Evolutionary conservation across 257 asterid species (phyloP).

Genomic region (Forsythia suspensa): DNA sequence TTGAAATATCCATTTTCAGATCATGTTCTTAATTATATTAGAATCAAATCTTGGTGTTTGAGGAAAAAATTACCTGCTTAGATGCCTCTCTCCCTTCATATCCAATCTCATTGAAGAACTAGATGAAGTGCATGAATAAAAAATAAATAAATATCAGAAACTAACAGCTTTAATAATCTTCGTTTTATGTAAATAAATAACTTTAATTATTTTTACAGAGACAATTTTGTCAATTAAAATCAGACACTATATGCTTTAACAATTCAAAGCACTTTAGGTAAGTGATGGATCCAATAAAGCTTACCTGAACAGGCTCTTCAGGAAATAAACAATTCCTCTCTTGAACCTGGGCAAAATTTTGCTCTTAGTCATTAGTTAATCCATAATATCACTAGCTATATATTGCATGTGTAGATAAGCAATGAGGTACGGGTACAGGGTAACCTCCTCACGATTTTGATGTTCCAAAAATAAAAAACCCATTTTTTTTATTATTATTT

Average conservation of each 20-base stretch:
- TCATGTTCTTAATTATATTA: no score
- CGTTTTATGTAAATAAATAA: no score
- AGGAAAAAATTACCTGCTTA: conserved; percentile 11
- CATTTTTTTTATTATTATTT: no score
- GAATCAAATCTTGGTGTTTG: not conserved
- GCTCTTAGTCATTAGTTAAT: not conserved
- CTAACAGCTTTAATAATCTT: not conserved
- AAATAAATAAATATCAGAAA: conserved; percentile 3
- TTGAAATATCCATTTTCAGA: no score
- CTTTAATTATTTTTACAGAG: conserved; percentile 26
- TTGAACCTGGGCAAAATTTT: conserved; percentile 34
- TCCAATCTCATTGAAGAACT: conserved; percentile 19
- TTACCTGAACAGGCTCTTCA: conserved; percentile 35
- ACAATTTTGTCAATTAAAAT: conserved; percentile 16
- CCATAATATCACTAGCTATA: no score
- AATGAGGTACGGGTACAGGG: no score
- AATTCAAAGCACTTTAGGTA: conserved; percentile 31
- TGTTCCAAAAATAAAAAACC: no score
- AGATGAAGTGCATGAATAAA: conserved; percentile 9
- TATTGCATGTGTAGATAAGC: not conserved
- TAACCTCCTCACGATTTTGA: no score
- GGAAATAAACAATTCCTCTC: conserved; percentile 41
- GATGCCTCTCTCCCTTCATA: conserved; percentile 18
- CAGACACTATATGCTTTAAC: conserved; percentile 11
- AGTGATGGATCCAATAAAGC: conserved; percentile 69